Conservation (phyloP, 805 yeast genomes). For the Kregervanrija fluxuum region DNA sequence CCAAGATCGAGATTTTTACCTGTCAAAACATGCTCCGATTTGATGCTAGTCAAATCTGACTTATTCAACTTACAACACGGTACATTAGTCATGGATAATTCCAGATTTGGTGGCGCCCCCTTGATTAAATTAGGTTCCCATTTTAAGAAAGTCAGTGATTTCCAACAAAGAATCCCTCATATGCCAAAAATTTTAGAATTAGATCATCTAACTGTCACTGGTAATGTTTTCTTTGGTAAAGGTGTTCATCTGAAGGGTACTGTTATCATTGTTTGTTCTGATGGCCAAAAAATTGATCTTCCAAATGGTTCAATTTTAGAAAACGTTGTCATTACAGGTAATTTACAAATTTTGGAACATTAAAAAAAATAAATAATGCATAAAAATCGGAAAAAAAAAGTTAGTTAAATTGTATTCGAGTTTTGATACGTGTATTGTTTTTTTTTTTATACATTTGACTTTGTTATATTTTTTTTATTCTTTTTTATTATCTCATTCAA, state of each 20-base stretch:
- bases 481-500: not conserved
- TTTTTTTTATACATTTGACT: too few species aligned
- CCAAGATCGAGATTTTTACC: slow-evolving; percentile 98
- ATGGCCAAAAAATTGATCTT: slow-evolving; percentile 93
- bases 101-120: slow-evolving; percentile 88
- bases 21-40: slow-evolving; percentile 94
- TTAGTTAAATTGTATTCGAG: too few species aligned
- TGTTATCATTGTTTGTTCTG: slow-evolving; percentile 94
- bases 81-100: slow-evolving; percentile 72
- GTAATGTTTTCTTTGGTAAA: slow-evolving; percentile 89
- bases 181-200: slow-evolving; percentile 95
- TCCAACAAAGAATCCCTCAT: slow-evolving; percentile 84
- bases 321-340: slow-evolving; percentile 96
- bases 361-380: slow-evolving; percentile 20
- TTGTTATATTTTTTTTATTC: too few species aligned
- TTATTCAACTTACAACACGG: slow-evolving; percentile 89
- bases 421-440: too few species aligned
- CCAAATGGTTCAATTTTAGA: slow-evolving; percentile 94
- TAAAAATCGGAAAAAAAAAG: not conserved
- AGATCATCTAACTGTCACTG: slow-evolving; percentile 96
- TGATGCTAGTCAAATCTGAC: slow-evolving; percentile 91
- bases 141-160: slow-evolving; percentile 90
- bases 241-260: slow-evolving; percentile 92
- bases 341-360: slow-evolving; percentile 89
- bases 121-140: slow-evolving; percentile 94